phyloP scores from a whole-genome alignment of 2,329 filamentous ascomycete genomes.

The Mycosphaerella sp. region DNA sequence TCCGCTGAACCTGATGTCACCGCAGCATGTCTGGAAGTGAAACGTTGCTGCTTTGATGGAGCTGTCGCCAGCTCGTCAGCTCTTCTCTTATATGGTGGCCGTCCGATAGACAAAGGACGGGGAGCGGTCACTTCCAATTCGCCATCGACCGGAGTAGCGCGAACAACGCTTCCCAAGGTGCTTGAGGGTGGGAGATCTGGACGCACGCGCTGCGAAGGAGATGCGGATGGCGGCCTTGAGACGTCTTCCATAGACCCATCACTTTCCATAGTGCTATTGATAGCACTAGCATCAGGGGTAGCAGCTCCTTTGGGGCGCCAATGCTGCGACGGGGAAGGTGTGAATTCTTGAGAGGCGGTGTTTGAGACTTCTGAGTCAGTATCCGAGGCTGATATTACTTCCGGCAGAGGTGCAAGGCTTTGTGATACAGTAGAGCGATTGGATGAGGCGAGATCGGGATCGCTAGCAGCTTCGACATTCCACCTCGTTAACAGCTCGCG shows the following conservation, averaged over 20 bases:
- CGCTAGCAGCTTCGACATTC: conserved; percentile 15
- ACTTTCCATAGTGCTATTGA: conserved; percentile 1
- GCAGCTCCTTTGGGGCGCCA: conserved; percentile 1
- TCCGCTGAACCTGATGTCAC: not conserved
- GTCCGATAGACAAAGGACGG: not conserved
- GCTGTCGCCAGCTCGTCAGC: not conserved
- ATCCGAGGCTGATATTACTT: not conserved
- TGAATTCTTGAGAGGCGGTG: not conserved
- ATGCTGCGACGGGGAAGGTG: conserved; percentile 6
- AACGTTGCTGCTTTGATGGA: not conserved
- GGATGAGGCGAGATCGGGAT: not conserved
- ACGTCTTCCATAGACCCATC: not conserved
- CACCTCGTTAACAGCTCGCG: conserved; percentile 31
- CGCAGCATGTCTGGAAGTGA: not conserved
- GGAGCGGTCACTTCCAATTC: conserved; percentile 4
- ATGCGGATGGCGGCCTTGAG: not conserved
- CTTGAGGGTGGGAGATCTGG: conserved; percentile 5
- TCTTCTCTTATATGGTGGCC: conserved; percentile 1
- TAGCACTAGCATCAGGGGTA: not conserved
- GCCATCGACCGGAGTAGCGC: conserved; percentile 2
- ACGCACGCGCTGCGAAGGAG: not conserved
- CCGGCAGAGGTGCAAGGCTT: not conserved
- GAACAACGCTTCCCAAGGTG: conserved; percentile 4
- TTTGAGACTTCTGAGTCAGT: conserved; percentile 2
- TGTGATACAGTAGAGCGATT: not conserved